Conservation (phyloP, 768 basidiomycete genomes). For the Termitomyces sp. region DNA sequence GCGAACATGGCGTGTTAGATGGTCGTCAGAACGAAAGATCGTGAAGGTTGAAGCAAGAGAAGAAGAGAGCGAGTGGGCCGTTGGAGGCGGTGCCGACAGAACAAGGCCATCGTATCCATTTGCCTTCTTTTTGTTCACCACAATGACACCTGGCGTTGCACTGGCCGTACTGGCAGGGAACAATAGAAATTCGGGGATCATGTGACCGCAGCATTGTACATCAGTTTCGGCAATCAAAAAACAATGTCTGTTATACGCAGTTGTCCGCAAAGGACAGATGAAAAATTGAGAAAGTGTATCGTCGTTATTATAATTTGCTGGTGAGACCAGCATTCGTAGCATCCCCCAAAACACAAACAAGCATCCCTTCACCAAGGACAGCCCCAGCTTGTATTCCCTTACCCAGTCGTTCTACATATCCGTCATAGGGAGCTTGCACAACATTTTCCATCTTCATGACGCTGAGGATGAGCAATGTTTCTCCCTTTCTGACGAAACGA, state of each 20-base stretch:
- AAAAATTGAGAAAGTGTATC: not conserved
- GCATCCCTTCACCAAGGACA: constrained; percentile 33
- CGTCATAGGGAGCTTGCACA: constrained; percentile 28
- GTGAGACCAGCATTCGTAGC: not conserved
- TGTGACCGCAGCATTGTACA: not conserved
- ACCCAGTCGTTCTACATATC: constrained; percentile 28
- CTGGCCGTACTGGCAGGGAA: not conserved
- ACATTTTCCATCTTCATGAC: constrained; percentile 44
- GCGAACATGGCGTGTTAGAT: constrained; percentile 25
- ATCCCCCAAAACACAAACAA: constrained; percentile 28
- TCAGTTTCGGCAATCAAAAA: not conserved
- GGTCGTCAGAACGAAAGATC: constrained; percentile 15
- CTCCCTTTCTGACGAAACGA: constrained; percentile 31
- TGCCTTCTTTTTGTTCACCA: constrained; percentile 10
- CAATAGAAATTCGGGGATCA: not conserved
- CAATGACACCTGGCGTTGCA: constrained; percentile 1
- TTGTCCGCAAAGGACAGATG: too few relatives aligned
- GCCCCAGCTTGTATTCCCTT: constrained; percentile 31
- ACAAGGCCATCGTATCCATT: constrained; percentile 14
- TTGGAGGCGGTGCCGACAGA: not conserved
- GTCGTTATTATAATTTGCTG: not conserved
- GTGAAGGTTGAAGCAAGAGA: constrained; percentile 26
- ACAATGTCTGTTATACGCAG: too few relatives aligned
- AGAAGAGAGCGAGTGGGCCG: constrained; percentile 15
- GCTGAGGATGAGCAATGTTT: constrained; percentile 32